Evolutionary conservation across 352 stramenopile genomes (phyloP).

Genomic region (Phytophthora macrochlamydospora): DNA sequence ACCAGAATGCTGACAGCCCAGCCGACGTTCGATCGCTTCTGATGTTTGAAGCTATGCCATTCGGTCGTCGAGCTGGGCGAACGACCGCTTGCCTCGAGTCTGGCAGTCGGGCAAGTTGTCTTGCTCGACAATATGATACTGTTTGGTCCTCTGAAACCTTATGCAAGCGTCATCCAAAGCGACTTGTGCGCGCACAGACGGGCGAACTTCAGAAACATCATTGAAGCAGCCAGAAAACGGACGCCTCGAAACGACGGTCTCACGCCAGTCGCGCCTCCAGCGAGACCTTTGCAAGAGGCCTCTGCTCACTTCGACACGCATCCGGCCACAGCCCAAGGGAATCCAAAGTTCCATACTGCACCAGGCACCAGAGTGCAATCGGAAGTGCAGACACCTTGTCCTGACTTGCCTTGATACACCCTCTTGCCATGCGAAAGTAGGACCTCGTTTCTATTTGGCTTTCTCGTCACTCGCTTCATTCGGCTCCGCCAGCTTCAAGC

Average conservation of each 20-base stretch:
- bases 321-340: background rate
- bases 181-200: conserved; percentile 4
- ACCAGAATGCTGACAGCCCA: too few relatives aligned
- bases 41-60: too few relatives aligned
- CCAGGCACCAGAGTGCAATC: too few relatives aligned
- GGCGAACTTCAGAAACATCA: conserved; percentile 22
- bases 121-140: background rate
- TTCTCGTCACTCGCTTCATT: background rate
- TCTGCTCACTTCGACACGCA: background rate
- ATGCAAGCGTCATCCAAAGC: conserved; percentile 8
- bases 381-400: too few relatives aligned
- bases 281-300: background rate
- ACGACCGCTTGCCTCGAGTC: too few relatives aligned
- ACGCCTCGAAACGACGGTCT: background rate
- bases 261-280: background rate
- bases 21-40: too few relatives aligned
- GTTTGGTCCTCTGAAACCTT: conserved; percentile 3
- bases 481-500: conserved; percentile 8
- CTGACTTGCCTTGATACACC: too few relatives aligned
- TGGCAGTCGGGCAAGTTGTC: too few relatives aligned
- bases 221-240: conserved; percentile 16
- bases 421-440: background rate
- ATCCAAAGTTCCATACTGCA: background rate
- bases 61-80: too few relatives aligned
- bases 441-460: background rate